phyloP scores from a whole-genome alignment of 2,329 filamentous ascomycete genomes.

The Cladobotryum mycophilum region DNA sequence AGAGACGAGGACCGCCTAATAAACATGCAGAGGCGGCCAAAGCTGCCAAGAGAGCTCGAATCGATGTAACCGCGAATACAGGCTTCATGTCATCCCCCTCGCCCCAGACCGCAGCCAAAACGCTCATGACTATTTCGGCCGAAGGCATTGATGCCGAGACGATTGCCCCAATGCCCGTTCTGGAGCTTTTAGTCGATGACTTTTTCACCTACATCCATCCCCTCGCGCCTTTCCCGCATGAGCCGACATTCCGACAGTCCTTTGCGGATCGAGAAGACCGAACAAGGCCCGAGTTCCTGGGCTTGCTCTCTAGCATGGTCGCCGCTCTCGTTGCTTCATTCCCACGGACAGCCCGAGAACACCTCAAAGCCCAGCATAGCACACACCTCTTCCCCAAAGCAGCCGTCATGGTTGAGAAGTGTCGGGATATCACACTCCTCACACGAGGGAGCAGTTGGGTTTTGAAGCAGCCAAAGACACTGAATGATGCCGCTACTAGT shows the following conservation, averaged over 20 bases:
- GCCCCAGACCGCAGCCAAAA: constrained; percentile 43
- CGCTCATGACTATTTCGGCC: constrained; percentile 40
- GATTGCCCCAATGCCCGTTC: constrained; percentile 62
- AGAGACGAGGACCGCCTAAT: constrained; percentile 53
- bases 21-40: constrained; percentile 52
- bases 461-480: constrained; percentile 40
- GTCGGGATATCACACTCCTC: constrained; percentile 60
- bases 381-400: constrained; percentile 62
- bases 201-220: constrained; percentile 81
- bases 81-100: constrained; percentile 31
- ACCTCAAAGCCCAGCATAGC: constrained; percentile 60
- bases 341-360: constrained; percentile 62
- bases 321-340: constrained; percentile 69
- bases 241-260: constrained; percentile 66
- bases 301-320: constrained; percentile 68
- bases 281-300: constrained; percentile 60
- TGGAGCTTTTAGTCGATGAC: constrained; percentile 68
- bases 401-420: constrained; percentile 63
- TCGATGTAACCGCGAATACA: constrained; percentile 24
- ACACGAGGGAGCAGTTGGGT: constrained; percentile 54
- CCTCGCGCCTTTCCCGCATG: constrained; percentile 70
- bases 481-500: constrained; percentile 60
- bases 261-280: constrained; percentile 63
- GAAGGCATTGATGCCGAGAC: constrained; percentile 52
- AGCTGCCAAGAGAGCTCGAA: constrained; percentile 43